Percentiles rank a stretch among this genome's conserved stretches.
Conservation (phyloP, 352 stramenopile species). For the Globisporangium ultimum region DNA sequence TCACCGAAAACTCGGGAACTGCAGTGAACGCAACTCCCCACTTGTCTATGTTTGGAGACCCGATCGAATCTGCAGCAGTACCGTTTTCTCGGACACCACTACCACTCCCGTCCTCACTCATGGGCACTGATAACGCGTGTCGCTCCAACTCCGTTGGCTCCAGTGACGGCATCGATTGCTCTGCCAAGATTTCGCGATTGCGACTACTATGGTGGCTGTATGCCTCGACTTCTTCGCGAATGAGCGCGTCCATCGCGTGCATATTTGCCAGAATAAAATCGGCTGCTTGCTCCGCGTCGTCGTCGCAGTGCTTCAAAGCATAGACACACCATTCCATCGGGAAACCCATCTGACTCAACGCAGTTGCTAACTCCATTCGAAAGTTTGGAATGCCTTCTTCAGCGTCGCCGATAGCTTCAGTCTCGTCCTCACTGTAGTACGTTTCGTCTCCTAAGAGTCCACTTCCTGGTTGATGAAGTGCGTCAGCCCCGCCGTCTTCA, state of each 20-base stretch:
- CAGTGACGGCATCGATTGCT: slow-evolving; percentile 3
- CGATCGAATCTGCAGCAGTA: slow-evolving; percentile 7
- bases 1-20: slow-evolving; percentile 82
- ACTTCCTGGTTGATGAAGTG: slow-evolving; percentile 27
- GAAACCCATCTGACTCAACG: slow-evolving; percentile 84
- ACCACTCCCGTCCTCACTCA: slow-evolving; percentile 12
- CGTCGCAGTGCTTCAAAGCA: slow-evolving; percentile 75
- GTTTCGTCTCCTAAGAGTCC: slow-evolving; percentile 49
- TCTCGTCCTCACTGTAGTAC: slow-evolving; percentile 85
- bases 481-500: slow-evolving; percentile 47
- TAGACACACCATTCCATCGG: slow-evolving; percentile 88
- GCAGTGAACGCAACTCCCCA: slow-evolving; percentile 87
- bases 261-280: slow-evolving; percentile 87
- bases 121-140: neutral
- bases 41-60: slow-evolving; percentile 44
- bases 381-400: slow-evolving; percentile 75
- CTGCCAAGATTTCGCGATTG: slow-evolving; percentile 43
- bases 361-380: slow-evolving; percentile 76
- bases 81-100: neutral
- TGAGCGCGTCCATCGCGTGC: slow-evolving; percentile 73
- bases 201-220: slow-evolving; percentile 38
- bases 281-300: slow-evolving; percentile 75
- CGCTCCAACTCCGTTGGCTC: slow-evolving; percentile 1
- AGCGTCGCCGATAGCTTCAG: slow-evolving; percentile 42
- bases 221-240: slow-evolving; percentile 68